Evolutionary conservation across 129 eudicot species (phyloP).

Genomic region (Flaveria trinervia): DNA sequence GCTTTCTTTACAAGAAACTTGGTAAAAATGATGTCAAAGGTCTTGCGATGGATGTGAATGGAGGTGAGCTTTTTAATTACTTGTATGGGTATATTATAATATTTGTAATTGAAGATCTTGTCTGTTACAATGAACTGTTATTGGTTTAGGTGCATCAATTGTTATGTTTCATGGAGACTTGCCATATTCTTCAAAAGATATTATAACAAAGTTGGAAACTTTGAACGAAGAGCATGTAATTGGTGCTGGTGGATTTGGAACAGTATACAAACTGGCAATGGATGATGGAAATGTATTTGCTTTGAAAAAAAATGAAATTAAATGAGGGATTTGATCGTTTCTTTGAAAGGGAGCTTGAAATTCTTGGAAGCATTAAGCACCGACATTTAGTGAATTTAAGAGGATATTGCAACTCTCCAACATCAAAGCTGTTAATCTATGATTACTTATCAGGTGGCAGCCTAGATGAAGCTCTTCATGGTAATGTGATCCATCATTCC

Average conservation of each 20-base stretch:
- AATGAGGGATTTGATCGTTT: conserved; percentile 97
- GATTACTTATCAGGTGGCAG: conserved; percentile 95
- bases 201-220: conserved; percentile 77
- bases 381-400: conserved; percentile 82
- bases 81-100: conserved; percentile 4
- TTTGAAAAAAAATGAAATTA: conserved; percentile 78
- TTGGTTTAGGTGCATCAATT: conserved; percentile 81
- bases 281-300: conserved; percentile 97
- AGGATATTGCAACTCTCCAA: conserved; percentile 97
- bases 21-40: conserved; percentile 77
- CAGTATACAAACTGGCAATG: conserved; percentile 94
- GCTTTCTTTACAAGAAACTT: conserved; percentile 90
- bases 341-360: conserved; percentile 95
- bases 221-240: conserved; percentile 87
- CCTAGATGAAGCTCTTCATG: conserved; percentile 98
- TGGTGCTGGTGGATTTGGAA: conserved; percentile 96
- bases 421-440: conserved; percentile 82
- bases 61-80: conserved; percentile 54
- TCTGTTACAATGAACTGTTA: conserved; percentile 11
- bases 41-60: conserved; percentile 81
- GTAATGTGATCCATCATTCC: conserved; percentile 34
- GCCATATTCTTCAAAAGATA: conserved; percentile 95
- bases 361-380: conserved; percentile 96
- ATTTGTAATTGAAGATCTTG: not conserved
- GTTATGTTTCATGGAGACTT: conserved; percentile 99